A percentile compares a stretch with the other conserved stretches of the same genome.
phyloP scores from a whole-genome alignment of 371 early-diverging fungal species.

The Mortierella sp. region DNA sequence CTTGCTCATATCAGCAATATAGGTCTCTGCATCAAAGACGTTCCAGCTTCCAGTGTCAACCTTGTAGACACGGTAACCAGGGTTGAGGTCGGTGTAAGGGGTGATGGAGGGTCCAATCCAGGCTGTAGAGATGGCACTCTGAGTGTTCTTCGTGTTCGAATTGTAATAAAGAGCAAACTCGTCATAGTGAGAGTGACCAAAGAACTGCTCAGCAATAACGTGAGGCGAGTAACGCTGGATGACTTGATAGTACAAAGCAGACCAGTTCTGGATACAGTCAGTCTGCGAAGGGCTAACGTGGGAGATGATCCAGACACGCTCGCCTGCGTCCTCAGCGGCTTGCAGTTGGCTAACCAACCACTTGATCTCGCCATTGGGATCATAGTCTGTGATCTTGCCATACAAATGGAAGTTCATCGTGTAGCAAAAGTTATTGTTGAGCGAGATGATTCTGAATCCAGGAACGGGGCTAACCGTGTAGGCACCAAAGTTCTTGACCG shows the following conservation, averaged over 20 bases:
- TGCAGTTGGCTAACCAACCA: constrained; percentile 66
- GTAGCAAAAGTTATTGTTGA: constrained; percentile 76
- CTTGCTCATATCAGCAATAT: constrained; percentile 61
- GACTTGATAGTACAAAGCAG: constrained; percentile 61
- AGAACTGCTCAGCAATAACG: constrained; percentile 63
- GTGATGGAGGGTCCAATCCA: constrained; percentile 61
- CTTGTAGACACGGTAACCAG: constrained; percentile 58
- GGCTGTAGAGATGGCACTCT: constrained; percentile 56
- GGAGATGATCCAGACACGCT: constrained; percentile 69
- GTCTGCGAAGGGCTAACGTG: constrained; percentile 65
- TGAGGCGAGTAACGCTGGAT: constrained; percentile 60
- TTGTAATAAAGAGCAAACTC: constrained; percentile 59
- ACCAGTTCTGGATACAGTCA: constrained; percentile 66
- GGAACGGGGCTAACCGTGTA: constrained; percentile 57
- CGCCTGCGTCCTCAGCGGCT: constrained; percentile 60
- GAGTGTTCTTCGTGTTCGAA: constrained; percentile 32
- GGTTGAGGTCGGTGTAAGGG: constrained; percentile 56
- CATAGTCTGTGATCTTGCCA: constrained; percentile 41
- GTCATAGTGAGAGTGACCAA: constrained; percentile 65
- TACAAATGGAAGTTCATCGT: constrained; percentile 56
- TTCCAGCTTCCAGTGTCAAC: constrained; percentile 62
- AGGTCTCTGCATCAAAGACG: constrained; percentile 61
- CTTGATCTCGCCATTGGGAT: constrained; percentile 62
- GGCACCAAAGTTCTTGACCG: constrained; percentile 58
- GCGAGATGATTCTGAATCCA: constrained; percentile 64